These are phyloP conservation scores for Globisporangium emineosum DNA, from an alignment of 352 stramenopile species.

Conservation along the genomic window DNA sequence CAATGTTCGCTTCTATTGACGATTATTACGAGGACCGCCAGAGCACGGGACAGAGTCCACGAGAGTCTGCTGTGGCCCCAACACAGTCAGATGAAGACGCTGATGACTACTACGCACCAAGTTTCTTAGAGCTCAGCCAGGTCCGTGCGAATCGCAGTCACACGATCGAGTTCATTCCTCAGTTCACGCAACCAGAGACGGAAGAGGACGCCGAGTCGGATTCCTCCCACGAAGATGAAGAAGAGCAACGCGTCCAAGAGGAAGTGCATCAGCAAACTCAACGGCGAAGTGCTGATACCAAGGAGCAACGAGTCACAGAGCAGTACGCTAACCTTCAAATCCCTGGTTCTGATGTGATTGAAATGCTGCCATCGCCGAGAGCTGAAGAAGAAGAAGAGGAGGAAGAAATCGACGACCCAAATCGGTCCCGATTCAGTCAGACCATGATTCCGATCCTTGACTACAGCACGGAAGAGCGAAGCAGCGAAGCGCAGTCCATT, in stretches of 20 bases:
- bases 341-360: conserved; percentile 6
- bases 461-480: conserved; percentile 1
- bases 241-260: not conserved
- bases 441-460: conserved; percentile 20
- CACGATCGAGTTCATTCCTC: conserved; percentile 23
- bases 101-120: conserved; percentile 16
- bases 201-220: not conserved
- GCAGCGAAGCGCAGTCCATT: conserved; percentile 8
- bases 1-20: not conserved
- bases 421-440: conserved; percentile 14
- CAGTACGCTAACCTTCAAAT: conserved; percentile 6
- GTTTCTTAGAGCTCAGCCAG: conserved; percentile 14
- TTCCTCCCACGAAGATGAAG: not conserved
- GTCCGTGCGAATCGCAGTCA: conserved; percentile 18
- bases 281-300: not conserved
- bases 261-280: not conserved
- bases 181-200: conserved; percentile 9
- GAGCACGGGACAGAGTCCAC: conserved; percentile 1
- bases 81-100: not conserved
- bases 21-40: not conserved
- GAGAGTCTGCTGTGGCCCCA: not conserved
- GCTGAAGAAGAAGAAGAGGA: not conserved
- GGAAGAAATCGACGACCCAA: not conserved
- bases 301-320: not conserved
- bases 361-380: conserved; percentile 8